phyloP scores from a whole-genome alignment of 169 alveolate genomes.

The Besnoitia besnoiti region DNA sequence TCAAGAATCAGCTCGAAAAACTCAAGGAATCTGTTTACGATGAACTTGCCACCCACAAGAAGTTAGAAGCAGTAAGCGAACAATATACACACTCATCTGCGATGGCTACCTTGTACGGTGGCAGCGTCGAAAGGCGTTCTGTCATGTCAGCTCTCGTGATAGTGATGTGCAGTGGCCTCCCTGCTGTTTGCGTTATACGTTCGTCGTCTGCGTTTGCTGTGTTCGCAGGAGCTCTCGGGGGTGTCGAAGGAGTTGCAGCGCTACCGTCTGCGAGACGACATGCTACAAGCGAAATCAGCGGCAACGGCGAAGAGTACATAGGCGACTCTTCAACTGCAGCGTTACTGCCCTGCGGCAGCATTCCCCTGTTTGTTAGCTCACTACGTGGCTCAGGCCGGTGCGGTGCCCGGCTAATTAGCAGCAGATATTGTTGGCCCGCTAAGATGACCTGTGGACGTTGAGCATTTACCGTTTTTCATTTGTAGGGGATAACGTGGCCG shows the following conservation, averaged over 20 bases:
- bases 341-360: background rate
- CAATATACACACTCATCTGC: no score
- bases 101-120: background rate
- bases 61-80: conserved; percentile 48
- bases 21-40: conserved; percentile 72
- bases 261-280: conserved; percentile 16
- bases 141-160: background rate
- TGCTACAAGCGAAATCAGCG: background rate
- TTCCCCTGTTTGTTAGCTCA: background rate
- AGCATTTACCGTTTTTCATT: no score
- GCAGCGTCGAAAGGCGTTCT: background rate
- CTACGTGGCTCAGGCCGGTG: conserved; percentile 4
- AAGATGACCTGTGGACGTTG: no score
- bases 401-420: no score
- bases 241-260: conserved; percentile 35
- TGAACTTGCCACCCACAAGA: conserved; percentile 43
- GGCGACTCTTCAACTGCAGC: background rate
- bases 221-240: background rate
- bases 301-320: background rate
- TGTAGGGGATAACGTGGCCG: no score
- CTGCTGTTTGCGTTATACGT: background rate
- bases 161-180: background rate
- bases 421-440: no score
- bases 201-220: background rate
- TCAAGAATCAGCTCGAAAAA: conserved; percentile 78